These are phyloP conservation scores for Alternaria brassicicola DNA, from an alignment of 2,329 filamentous ascomycete species.

Conservation along the genomic window DNA sequence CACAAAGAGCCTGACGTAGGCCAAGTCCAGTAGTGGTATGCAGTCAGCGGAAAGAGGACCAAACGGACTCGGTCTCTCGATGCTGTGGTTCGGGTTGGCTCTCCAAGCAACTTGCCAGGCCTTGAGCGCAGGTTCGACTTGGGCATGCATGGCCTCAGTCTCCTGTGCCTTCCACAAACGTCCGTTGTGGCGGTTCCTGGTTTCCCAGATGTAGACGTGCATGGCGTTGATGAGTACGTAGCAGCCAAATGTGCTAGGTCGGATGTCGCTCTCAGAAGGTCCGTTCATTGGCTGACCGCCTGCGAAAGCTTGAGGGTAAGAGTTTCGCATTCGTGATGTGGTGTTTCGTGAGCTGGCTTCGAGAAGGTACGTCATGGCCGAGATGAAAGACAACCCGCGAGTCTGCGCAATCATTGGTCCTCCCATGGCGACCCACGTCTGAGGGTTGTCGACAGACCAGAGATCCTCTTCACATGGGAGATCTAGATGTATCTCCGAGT, in stretches of 20 bases:
- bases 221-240: conserved; percentile 90
- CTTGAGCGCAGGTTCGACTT: conserved; percentile 90
- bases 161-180: conserved; percentile 90
- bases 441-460: conserved; percentile 81
- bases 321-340: conserved; percentile 45
- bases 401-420: conserved; percentile 72
- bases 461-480: conserved; percentile 93
- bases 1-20: conserved; percentile 90
- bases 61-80: conserved; percentile 84
- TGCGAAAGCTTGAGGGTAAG: conserved; percentile 56
- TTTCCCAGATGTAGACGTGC: conserved; percentile 99
- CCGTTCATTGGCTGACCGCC: conserved; percentile 57
- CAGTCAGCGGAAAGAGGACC: conserved; percentile 88
- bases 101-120: conserved; percentile 95
- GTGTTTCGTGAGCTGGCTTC: conserved; percentile 72
- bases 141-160: conserved; percentile 92
- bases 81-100: conserved; percentile 80
- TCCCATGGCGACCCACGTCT: conserved; percentile 79
- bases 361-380: conserved; percentile 79
- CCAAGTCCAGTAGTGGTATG: conserved; percentile 87
- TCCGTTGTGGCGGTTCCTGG: conserved; percentile 84
- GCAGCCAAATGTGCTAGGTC: conserved; percentile 90
- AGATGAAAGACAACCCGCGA: conserved; percentile 78
- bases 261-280: conserved; percentile 66
- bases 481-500: conserved; percentile 89